phyloP scores from a whole-genome alignment of 225 moss, liverwort and hornwort species.

The Pseudoscleropodium purum region DNA sequence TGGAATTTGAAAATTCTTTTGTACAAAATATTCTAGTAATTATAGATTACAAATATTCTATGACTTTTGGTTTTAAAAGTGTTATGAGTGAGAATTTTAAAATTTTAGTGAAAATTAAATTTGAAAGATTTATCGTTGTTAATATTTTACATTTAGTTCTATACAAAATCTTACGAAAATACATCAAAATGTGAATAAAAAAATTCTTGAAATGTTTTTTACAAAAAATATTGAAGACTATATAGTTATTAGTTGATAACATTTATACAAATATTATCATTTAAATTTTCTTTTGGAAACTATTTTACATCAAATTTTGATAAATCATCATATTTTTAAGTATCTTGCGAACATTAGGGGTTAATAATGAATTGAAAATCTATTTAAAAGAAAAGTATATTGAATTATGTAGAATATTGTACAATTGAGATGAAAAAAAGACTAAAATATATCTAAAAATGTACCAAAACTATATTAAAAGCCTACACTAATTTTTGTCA shows the following conservation, averaged over 20 bases:
- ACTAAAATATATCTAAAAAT: background rate
- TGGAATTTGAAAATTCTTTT: background rate
- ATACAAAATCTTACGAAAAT: background rate
- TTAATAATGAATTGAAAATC: no score
- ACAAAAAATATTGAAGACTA: background rate
- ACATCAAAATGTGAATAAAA: background rate
- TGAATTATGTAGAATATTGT: background rate
- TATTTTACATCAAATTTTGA: background rate
- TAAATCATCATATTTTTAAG: background rate
- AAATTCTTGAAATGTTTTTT: background rate
- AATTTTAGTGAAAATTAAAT: background rate
- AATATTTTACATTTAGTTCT: fast-evolving
- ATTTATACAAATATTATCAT: background rate
- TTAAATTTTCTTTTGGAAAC: background rate
- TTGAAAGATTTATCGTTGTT: background rate
- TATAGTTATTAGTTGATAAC: background rate
- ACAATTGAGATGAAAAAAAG: background rate
- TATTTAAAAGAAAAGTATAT: background rate
- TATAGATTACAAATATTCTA: background rate
- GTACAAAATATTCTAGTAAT: background rate
- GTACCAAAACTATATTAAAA: background rate
- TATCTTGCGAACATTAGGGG: fast-evolving
- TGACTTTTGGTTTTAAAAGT: background rate
- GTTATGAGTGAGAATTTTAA: fast-evolving
- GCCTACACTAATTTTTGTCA: background rate